Percentiles rank a stretch among this genome's conserved stretches.
phyloP scores from a whole-genome alignment of 352 stramenopile genomes.

The Phytophthora boehmeriae region DNA sequence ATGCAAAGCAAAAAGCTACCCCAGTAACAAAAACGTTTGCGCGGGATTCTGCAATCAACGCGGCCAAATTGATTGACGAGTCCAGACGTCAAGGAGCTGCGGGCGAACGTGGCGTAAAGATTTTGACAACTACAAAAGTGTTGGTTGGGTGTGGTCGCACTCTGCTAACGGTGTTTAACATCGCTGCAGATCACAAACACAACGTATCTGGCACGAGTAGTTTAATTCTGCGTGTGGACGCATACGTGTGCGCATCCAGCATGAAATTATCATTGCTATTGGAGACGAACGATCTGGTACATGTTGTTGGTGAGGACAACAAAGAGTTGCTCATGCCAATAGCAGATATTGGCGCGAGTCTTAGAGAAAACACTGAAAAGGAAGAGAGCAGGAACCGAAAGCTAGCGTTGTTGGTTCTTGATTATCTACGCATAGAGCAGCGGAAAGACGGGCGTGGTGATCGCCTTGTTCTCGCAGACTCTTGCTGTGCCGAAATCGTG shows the following conservation, averaged over 20 bases:
- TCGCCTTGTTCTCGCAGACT: slow-evolving; percentile 58
- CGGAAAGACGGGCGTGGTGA: slow-evolving; percentile 53
- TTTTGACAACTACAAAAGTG: slow-evolving; percentile 51
- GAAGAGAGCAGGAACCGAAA: slow-evolving; percentile 15
- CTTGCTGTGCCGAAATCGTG: slow-evolving; percentile 14
- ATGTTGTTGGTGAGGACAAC: slow-evolving; percentile 45
- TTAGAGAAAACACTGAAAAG: slow-evolving; percentile 2
- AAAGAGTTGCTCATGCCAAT: slow-evolving; percentile 25
- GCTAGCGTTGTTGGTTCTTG: slow-evolving; percentile 51
- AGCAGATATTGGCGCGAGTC: background rate
- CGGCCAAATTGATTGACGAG: slow-evolving; percentile 64
- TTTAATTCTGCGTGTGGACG: slow-evolving; percentile 55
- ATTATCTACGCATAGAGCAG: slow-evolving; percentile 61
- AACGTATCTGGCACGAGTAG: background rate
- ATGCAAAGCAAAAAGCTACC: slow-evolving; percentile 69
- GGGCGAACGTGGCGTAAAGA: slow-evolving; percentile 57
- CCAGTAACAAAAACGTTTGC: slow-evolving; percentile 45
- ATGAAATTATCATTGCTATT: slow-evolving; percentile 52
- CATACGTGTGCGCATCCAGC: slow-evolving; percentile 64
- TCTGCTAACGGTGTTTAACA: slow-evolving; percentile 70
- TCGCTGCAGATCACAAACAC: slow-evolving; percentile 2
- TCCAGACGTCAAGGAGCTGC: slow-evolving; percentile 22
- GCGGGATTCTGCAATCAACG: slow-evolving; percentile 44
- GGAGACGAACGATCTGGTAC: slow-evolving; percentile 44
- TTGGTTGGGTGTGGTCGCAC: slow-evolving; percentile 44